phyloP scores from a whole-genome alignment of 2,329 filamentous ascomycete genomes.

The Escovopsis sp. region DNA sequence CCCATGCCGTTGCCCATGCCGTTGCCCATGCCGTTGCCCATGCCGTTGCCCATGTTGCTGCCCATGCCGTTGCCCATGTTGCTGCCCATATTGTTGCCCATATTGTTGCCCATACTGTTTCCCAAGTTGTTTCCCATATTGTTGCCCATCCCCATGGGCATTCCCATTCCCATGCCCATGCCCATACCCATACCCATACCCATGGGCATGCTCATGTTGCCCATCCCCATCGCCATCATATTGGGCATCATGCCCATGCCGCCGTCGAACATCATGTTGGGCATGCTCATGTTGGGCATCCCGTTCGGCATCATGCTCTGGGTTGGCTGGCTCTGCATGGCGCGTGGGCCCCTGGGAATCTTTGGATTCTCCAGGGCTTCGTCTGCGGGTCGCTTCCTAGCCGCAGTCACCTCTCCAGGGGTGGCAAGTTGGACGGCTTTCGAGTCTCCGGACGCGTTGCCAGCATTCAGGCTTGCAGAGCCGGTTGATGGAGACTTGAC shows the following conservation, averaged over 20 bases:
- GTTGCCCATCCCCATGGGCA: conserved; percentile 1
- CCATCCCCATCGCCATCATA: conserved; percentile 26
- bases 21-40: conserved; percentile 9
- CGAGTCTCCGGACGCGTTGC: conserved; percentile 22
- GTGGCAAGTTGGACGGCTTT: conserved; percentile 14
- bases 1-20: conserved; percentile 7
- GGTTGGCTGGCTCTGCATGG: conserved; percentile 42
- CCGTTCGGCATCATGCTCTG: conserved; percentile 22
- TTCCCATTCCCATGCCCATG: conserved; percentile 20
- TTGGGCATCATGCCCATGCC: conserved; percentile 22
- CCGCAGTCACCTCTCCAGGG: conserved; percentile 17
- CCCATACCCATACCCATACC: conserved; percentile 18
- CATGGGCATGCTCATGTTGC: conserved; percentile 17
- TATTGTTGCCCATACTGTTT: conserved; percentile 7
- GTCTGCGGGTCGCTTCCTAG: conserved; percentile 74
- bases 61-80: conserved; percentile 1
- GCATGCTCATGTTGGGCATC: conserved; percentile 29
- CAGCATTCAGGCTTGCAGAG: conserved; percentile 12
- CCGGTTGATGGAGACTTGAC: conserved; percentile 16
- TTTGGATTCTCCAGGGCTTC: conserved; percentile 50
- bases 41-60: conserved; percentile 9
- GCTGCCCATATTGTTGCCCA: background rate
- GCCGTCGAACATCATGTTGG: conserved; percentile 22
- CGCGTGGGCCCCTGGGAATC: conserved; percentile 49
- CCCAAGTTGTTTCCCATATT: conserved; percentile 5